Base-by-base conservation (phyloP, 2,329 filamentous ascomycete species). In the Aspergillus niger region DNA sequence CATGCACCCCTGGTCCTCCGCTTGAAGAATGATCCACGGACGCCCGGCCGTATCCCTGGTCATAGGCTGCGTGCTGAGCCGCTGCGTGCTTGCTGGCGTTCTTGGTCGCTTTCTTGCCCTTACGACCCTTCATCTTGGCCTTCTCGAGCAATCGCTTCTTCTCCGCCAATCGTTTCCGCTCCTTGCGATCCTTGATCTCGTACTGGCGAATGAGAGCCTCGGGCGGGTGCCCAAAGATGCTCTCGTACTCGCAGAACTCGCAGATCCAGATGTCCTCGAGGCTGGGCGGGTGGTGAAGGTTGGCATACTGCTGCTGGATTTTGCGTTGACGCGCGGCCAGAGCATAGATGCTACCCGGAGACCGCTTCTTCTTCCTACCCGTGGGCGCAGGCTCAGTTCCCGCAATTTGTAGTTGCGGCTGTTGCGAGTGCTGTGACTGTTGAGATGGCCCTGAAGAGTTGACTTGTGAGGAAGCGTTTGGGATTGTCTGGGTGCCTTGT, bases 161-260 rank as follows among this genome's bases (percentile, higher is more conserved):
- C 76, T 97, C 92, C n/a, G 91, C 91, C 67, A 94, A 83, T 65
- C 93, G 87, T 70, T 91, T 91, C 52, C 92, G 89, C 73, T 91
- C 88, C 62, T 90, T 89, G 38, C 92, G 88, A 72, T 97, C 95
- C 75, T 97, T 97, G 73, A 94, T 91, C 78, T 99, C 95, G 72
- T 98, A 99, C 63, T 92, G 88, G 43, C 91, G 86, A 64, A 98
- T 96, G 57, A 99, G 80, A 53, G 92, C 92, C 68, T 86, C 85
- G 0, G 95, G 95, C 2, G 91, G 91, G 55, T 84, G 84, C n/a
- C 94, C 94, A 74, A 97, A 98, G 53, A 99, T 97, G 55, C 87
- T 87, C 77, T 98, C 94, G 73, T 97, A 99, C 76, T 99, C 95
- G 80, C 95, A 99, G 74, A 98, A 98, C 71, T 97, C 91, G 78